phyloP scores from a whole-genome alignment of 1,284 basidiomycete species.

The Ustilago bromivora region DNA sequence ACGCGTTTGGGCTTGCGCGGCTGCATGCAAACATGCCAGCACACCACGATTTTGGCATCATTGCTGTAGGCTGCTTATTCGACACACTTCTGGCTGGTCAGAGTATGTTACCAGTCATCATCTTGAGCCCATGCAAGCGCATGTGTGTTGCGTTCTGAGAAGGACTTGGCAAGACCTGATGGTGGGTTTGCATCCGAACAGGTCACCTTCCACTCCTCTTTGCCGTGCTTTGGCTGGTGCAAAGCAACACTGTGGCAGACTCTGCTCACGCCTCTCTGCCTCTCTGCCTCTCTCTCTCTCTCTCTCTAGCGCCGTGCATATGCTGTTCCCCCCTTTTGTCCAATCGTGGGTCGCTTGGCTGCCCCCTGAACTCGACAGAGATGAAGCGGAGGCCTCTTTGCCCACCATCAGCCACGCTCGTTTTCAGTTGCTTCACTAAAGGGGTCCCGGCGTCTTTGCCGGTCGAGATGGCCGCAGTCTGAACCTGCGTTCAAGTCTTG shows the following conservation, averaged over 20 bases:
- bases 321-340: too few species aligned
- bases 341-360: neutral
- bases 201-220: neutral
- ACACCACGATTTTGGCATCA: slow-evolving; percentile 3
- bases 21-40: slow-evolving; percentile 13
- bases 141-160: slow-evolving; percentile 23
- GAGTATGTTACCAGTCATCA: neutral
- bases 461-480: neutral
- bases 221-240: neutral
- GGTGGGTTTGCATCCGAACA: slow-evolving; percentile 34
- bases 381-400: neutral
- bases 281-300: too few species aligned
- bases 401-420: neutral
- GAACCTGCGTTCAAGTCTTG: slow-evolving; percentile 5
- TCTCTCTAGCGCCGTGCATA: too few species aligned
- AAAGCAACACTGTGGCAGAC: neutral
- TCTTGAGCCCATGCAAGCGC: slow-evolving; percentile 14
- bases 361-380: slow-evolving; percentile 7
- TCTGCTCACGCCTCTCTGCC: slow-evolving; percentile 1
- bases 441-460: slow-evolving; percentile 37
- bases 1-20: slow-evolving; percentile 1
- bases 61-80: neutral
- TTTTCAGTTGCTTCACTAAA: neutral
- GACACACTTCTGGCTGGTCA: too few species aligned
- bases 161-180: slow-evolving; percentile 37